Evolutionary conservation across 148 eudicot species (phyloP).

Genomic region (Talinum fruticosum): DNA sequence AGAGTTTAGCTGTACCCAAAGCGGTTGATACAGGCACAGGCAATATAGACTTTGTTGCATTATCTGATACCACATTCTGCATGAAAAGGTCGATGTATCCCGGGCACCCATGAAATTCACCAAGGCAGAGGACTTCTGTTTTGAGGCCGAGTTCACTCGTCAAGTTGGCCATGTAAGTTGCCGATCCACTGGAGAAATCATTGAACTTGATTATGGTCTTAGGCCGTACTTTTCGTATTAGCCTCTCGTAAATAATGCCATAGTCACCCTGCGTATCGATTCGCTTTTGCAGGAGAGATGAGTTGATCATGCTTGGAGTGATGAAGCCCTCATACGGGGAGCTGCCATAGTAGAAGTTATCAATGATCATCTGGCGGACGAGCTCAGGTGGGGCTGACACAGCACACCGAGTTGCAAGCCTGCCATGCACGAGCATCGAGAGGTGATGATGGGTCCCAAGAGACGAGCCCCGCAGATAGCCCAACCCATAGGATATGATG

Average conservation of each 20-base stretch:
- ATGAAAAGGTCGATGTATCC: slow-evolving; percentile 7
- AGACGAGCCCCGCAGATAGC: slow-evolving; percentile 16
- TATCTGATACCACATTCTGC: slow-evolving; percentile 10
- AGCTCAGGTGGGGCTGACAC: slow-evolving; percentile 15
- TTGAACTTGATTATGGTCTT: slow-evolving; percentile 18
- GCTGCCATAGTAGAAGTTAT: slow-evolving; percentile 19
- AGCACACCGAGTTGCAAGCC: slow-evolving; percentile 12
- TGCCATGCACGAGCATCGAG: not conserved
- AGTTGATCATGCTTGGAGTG: not conserved
- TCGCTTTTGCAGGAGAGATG: not conserved
- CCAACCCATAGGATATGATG: slow-evolving; percentile 14
- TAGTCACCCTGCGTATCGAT: not conserved
- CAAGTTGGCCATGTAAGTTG: slow-evolving; percentile 22
- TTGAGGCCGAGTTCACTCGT: slow-evolving; percentile 18
- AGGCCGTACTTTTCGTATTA: slow-evolving; percentile 16
- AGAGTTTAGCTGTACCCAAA: slow-evolving; percentile 11
- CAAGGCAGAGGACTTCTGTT: slow-evolving; percentile 21
- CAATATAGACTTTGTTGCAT: slow-evolving; percentile 20
- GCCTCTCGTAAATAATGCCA: slow-evolving; percentile 1
- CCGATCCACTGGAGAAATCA: slow-evolving; percentile 13
- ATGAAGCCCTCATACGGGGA: slow-evolving; percentile 18
- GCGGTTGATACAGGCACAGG: slow-evolving; percentile 4
- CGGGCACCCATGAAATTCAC: not conserved
- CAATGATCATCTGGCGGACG: slow-evolving; percentile 13
- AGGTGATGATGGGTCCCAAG: slow-evolving; percentile 5